Base-by-base conservation (phyloP, 257 asterid genomes). In the Ajuga chamaepitys region DNA sequence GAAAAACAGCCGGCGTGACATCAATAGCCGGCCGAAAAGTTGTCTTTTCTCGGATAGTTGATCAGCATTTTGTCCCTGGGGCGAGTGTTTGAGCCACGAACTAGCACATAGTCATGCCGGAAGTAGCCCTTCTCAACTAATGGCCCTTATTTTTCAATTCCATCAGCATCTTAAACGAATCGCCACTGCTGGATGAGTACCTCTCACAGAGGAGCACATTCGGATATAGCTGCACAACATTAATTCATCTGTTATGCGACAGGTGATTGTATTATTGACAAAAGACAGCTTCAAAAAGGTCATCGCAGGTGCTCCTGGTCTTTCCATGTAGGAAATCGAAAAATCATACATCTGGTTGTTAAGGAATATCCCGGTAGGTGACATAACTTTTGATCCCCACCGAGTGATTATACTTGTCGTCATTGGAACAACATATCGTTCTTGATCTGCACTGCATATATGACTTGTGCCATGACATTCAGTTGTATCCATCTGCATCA, bases 281-380 rank as follows among this genome's bases (percentile, higher is more conserved):
- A n/a, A n/a, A n/a, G n/a, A n/a, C n/a, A n/a, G n/a, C n/a, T n/a
- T n/a, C n/a, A n/a, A n/a, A n/a, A n/a, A n/a, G n/a, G n/a, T n/a
- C n/a, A n/a, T 83, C n/a, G 77, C 71, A 7, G 82, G 83, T 12
- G 85, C 80, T 9, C 85, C 80, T n/a, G 78, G 80, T 66, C 71
- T 40, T 61, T 59, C 44, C 75, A 72, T 53, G 10, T 55, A 37
- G 88, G 78, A 50, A 55, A n/a, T 40, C 25, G 88, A 80, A 68
- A 83, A 83, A 61, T 80, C 83, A 51, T 70, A 78, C 88, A 80
- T 80, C 38, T 83, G 85, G 50, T 83, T 80, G 73, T 83, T 83
- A 7, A 83, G 82, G 58, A 80, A 42, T 48, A 80, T 80, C 55
- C 88, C 88, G 0, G 88, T 83, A 13, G 71, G 74, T n/a, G 88